Evolutionary conservation across 1,284 basidiomycete genomes (phyloP).

Genomic region (Vanrija humicola): DNA sequence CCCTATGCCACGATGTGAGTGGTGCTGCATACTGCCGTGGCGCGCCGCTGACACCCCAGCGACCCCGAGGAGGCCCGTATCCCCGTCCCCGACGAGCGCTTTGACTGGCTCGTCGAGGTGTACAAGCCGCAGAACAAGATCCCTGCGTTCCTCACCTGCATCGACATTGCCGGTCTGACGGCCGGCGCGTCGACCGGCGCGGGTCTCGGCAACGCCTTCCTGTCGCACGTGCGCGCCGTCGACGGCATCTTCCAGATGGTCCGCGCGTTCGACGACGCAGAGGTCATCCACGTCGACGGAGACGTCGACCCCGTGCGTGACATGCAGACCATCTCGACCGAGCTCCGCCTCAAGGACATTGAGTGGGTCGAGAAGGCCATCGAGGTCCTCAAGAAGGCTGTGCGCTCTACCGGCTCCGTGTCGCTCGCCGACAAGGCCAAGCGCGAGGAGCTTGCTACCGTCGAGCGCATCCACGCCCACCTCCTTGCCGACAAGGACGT

Average conservation of each 20-base stretch:
- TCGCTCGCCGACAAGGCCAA: slow-evolving; percentile 90
- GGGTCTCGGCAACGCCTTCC: slow-evolving; percentile 95
- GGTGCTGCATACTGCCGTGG: too few relatives aligned
- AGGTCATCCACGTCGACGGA: slow-evolving; percentile 98
- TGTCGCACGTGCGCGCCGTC: slow-evolving; percentile 95
- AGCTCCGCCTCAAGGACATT: slow-evolving; percentile 92
- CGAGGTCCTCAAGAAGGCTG: slow-evolving; percentile 70
- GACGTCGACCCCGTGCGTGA: slow-evolving; percentile 94
- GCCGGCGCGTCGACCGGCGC: slow-evolving; percentile 96
- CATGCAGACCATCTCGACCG: slow-evolving; percentile 96
- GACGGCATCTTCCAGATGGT: slow-evolving; percentile 99
- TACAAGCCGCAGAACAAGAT: slow-evolving; percentile 89
- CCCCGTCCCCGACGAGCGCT: slow-evolving; percentile 91
- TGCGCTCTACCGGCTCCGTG: slow-evolving; percentile 60
- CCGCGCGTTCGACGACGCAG: slow-evolving; percentile 96
- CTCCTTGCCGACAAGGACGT: slow-evolving; percentile 86
- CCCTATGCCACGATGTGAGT: slow-evolving; percentile 86
- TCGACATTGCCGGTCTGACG: slow-evolving; percentile 98
- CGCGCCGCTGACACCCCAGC: slow-evolving; percentile 26
- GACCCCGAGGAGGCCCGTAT: slow-evolving; percentile 86
- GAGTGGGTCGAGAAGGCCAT: slow-evolving; percentile 96
- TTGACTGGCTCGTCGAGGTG: slow-evolving; percentile 84
- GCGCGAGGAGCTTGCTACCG: slow-evolving; percentile 90
- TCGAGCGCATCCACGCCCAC: slow-evolving; percentile 78
- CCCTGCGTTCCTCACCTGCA: slow-evolving; percentile 94